Base-by-base conservation (phyloP, 2,329 filamentous ascomycete species). In the Trichoderma endophyticum region DNA sequence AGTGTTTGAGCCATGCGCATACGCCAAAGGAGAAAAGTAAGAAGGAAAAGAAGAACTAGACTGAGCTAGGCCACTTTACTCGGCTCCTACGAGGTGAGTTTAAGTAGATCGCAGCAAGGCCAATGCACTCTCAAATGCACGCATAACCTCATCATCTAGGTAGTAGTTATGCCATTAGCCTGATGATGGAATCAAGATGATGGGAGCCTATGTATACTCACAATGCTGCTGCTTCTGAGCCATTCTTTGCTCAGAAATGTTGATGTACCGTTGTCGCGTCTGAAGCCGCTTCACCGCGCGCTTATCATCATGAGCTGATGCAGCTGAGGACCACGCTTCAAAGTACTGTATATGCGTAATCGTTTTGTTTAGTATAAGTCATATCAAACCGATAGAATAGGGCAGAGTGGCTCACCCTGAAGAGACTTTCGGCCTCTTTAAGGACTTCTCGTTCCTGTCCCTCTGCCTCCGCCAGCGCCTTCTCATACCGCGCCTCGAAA, bases 201-300 rank as follows among this genome's bases (percentile, higher is more conserved):
- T 36, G 9, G 36, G 24, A 24, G 48, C n/a, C 21, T 11, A 18
- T 51, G 7, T 4, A 39, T 56, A 69, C 92, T 83, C 83, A 97
- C 94, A 93, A 77, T 97, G 94, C 73, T 91, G 86, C 78, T 94
- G 92, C 79, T 92, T 96, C 75, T 91, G 87, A 69, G 90, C 89
- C 71, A 97, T 85, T 30, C 86, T 87, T 51, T 89, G 84, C 79
- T 97, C 95, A 0, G 91, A 89, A 57, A 93, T 85, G 73, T 91
- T 89, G 34, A 97, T 93, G 79, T 91, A 92, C 73, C 89, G 86
- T 79, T 92, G 90, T 73, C 94, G 90, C 2, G 95, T 98, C 78
- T 91, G 92, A 60, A 97, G 86, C 70, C 94, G 90, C 81, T 95
- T 95, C 74, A 89, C 86, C 28, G 93, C 92, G 71, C 95, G 88